Evolutionary conservation across 495 filamentous ascomycete genomes (phyloP), one percentile per base, ranked within the genome.

Genomic region (Penicillium coffeae): DNA sequence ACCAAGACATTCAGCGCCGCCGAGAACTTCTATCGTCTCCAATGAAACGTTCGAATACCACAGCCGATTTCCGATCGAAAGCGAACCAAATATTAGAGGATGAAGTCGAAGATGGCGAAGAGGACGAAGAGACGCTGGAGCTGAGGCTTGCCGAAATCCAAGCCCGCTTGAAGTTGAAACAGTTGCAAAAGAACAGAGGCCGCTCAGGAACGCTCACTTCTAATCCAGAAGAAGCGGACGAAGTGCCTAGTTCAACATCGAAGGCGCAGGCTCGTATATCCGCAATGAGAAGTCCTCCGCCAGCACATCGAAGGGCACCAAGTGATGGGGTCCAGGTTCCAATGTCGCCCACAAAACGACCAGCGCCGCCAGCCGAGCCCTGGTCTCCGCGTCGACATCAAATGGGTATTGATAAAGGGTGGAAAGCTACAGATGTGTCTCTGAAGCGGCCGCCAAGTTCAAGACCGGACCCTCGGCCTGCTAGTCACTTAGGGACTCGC

Each of bases 111-210:
- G 68, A 73, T 4, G 71, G 84, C 2, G 84, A 81, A 6, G 86
- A 97, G 21, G 93, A 98, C 56, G 93, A 96, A 59, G 91, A 96
- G 65, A 90, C 82, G 1, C 64, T 96, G 22, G 75, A 91, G 51
- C 72, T 98, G 51, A 80, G 92, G 58, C 70, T 98, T 18, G 81
- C 87, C 41, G 88, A 85, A 42, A 92, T 98, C 42, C 82, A 96
- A 58, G 88, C 91, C 3, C 82, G 84, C 51, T 71, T 97, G 38
- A 95, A 88, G 69, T 72, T 98, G 54, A 96, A 96, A 65, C 88
- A 86, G 59, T 68, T 97, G 3, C 87, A 88, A 62, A 83, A 83
- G 52, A 73, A 58, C 34, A 70, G 71, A 35, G 66, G 62, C 21
- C 71, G 71, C 42, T 60, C 70, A 13, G 54, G 54, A 2, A 62